Base-by-base conservation (phyloP, 2,329 filamentous ascomycete genomes). In the Apiospora phragmitis region DNA sequence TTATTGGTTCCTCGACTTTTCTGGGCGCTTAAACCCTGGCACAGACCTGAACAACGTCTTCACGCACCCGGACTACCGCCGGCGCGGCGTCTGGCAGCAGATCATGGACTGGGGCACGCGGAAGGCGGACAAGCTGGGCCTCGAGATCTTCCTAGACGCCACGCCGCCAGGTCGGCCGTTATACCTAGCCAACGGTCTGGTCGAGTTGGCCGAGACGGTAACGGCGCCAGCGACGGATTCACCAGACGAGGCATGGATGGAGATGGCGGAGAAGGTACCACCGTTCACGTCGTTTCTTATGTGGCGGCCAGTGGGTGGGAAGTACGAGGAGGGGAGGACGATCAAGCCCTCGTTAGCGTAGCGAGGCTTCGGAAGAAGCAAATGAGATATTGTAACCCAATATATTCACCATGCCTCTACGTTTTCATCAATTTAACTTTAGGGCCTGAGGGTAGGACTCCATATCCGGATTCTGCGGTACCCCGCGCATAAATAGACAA, bases 131-230 rank as follows among this genome's bases (percentile, higher is more conserved):
- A 41, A 67, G 47, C 51, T 70, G 41, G 38, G 68, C 11, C 51
- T 70, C 18, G 68, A 71, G 18, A 43, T 71, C 12, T 71, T 62
- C 41, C 35, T 71, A 18, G 70, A 71, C 35, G 68, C 70, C 26
- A 51, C 70, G 0, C 45, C 62, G 16, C n/a, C 24, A 26, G 68
- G 68, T 14, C 16, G 38, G 45, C 70, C 62, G 5, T 21, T 71
- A n/a, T 70, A 71, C 55, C 24, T 49, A 26, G 47, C 45, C 4
- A 49, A 71, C 32, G 55, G 68, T 6, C 70, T 71, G 42, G n/a
- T 47, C n/a, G 24, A 43, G 26, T 18, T 71, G 18, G 35, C 41
- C 24, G 67, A 71, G 59, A 70, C 68, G 26, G n/a, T 68, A 32
- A n/a, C 68, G 16, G 42, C 43, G 29, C 69, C 69, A 11, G 16